These are phyloP conservation scores for Agaricus sinodeliciosus DNA, from an alignment of 768 basidiomycete species.

Conservation along the genomic window DNA sequence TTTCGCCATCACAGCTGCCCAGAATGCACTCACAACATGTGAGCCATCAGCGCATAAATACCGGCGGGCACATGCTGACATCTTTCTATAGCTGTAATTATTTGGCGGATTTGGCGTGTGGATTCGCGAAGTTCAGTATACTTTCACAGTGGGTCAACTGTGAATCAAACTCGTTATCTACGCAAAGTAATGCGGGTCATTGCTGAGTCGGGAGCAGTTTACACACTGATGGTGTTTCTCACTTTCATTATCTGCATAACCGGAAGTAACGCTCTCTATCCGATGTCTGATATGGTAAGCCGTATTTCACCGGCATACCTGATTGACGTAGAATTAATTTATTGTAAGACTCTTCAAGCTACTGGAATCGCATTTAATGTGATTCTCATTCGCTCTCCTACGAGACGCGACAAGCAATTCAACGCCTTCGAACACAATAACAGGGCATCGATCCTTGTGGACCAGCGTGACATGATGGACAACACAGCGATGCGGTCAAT, in stretches of 20 bases:
- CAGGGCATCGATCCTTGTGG: not conserved
- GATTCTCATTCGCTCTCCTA: constrained; percentile 6
- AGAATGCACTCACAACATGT: constrained; percentile 7
- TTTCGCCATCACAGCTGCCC: constrained; percentile 1
- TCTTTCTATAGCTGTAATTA: not conserved
- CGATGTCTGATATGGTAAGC: constrained; percentile 7
- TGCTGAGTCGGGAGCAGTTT: constrained; percentile 4
- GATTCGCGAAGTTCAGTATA: constrained; percentile 4
- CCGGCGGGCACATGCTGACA: not conserved
- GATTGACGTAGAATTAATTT: not conserved
- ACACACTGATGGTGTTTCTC: constrained; percentile 2
- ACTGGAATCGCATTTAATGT: constrained; percentile 10
- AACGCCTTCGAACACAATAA: not conserved
- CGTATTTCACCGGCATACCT: too few relatives aligned
- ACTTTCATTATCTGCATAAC: constrained; percentile 1
- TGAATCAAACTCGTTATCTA: not conserved
- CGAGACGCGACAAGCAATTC: constrained; percentile 8
- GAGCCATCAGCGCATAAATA: not conserved
- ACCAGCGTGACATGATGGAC: not conserved
- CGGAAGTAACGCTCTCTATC: constrained; percentile 5
- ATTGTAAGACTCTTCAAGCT: not conserved
- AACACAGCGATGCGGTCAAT: not conserved
- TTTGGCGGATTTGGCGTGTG: constrained; percentile 10
- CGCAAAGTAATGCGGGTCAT: constrained; percentile 8
- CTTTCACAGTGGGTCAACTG: not conserved